These are phyloP conservation scores for Lactifluus hygrophoroides DNA, from an alignment of 768 basidiomycete genomes.

Conservation along the genomic window DNA sequence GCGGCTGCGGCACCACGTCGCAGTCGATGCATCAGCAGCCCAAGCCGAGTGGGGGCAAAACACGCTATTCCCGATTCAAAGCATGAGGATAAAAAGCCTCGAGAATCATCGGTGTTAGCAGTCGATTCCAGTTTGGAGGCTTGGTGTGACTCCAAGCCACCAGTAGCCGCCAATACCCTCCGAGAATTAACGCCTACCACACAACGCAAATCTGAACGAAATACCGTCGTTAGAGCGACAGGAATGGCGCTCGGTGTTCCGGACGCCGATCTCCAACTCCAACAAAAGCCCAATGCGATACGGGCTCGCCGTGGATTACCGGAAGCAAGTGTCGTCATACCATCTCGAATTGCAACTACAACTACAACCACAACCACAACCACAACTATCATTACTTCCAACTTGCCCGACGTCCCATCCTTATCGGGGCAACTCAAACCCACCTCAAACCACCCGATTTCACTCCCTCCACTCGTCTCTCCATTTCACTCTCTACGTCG, in stretches of 20 bases:
- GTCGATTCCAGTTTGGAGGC: background rate
- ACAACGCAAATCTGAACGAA: background rate
- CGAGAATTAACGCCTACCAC: background rate
- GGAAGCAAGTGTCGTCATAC: background rate
- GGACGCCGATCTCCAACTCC: background rate
- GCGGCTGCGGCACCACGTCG: conserved; percentile 1
- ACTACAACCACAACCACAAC: background rate
- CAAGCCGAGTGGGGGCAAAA: background rate
- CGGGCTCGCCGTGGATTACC: conserved; percentile 10
- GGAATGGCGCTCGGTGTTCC: background rate
- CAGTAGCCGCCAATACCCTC: background rate
- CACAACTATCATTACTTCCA: background rate
- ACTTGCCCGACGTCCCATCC: background rate
- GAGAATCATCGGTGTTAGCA: background rate
- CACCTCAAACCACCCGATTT: background rate
- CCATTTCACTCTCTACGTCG: conserved; percentile 12
- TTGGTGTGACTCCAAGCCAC: background rate
- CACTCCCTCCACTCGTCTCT: conserved; percentile 13
- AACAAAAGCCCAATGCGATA: background rate
- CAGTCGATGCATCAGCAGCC: conserved; percentile 7
- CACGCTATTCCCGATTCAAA: background rate
- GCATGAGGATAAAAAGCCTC: background rate
- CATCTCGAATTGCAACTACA: background rate
- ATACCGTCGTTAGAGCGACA: background rate
- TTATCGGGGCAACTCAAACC: background rate